Evolutionary conservation across 768 basidiomycete genomes (phyloP).

Genomic region (Russula earlei): DNA sequence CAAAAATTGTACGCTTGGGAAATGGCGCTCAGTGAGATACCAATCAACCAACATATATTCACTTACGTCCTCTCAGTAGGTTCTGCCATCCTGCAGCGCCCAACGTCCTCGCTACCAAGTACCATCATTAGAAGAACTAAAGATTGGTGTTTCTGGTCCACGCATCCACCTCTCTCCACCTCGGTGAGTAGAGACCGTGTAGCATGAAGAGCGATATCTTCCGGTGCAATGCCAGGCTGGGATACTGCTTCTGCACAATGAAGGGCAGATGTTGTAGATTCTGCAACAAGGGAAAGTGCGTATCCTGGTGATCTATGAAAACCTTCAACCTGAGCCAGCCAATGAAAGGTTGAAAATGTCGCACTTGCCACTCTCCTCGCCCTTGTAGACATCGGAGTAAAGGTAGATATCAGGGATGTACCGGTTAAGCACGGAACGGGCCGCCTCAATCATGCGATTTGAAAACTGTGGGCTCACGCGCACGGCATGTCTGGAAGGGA

Average conservation of each 20-base stretch:
- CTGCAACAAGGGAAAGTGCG: slow-evolving; percentile 81
- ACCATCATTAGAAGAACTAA: slow-evolving; percentile 86
- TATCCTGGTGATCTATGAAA: slow-evolving; percentile 83
- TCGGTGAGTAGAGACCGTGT: slow-evolving; percentile 72
- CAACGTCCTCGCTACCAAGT: slow-evolving; percentile 95
- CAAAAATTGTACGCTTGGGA: slow-evolving; percentile 77
- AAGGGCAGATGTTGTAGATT: slow-evolving; percentile 84
- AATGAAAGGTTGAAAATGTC: slow-evolving; percentile 26
- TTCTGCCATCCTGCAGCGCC: slow-evolving; percentile 77
- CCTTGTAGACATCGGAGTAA: slow-evolving; percentile 97
- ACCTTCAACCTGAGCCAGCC: not conserved
- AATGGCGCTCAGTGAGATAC: slow-evolving; percentile 12
- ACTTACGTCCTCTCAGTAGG: slow-evolving; percentile 66
- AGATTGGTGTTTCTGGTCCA: slow-evolving; percentile 83
- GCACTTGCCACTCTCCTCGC: slow-evolving; percentile 93
- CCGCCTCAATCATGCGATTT: slow-evolving; percentile 93
- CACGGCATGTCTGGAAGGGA: slow-evolving; percentile 68
- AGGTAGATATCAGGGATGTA: slow-evolving; percentile 98
- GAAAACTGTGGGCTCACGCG: slow-evolving; percentile 96
- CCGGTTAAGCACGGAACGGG: slow-evolving; percentile 86
- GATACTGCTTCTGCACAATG: slow-evolving; percentile 85
- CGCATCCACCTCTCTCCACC: slow-evolving; percentile 75
- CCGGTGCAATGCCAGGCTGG: slow-evolving; percentile 74
- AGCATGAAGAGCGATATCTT: slow-evolving; percentile 83
- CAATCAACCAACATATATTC: not conserved